These are phyloP conservation scores for Zygosaccharomyces kombuchaensis DNA, from an alignment of 805 yeast species.

Conservation along the genomic window DNA sequence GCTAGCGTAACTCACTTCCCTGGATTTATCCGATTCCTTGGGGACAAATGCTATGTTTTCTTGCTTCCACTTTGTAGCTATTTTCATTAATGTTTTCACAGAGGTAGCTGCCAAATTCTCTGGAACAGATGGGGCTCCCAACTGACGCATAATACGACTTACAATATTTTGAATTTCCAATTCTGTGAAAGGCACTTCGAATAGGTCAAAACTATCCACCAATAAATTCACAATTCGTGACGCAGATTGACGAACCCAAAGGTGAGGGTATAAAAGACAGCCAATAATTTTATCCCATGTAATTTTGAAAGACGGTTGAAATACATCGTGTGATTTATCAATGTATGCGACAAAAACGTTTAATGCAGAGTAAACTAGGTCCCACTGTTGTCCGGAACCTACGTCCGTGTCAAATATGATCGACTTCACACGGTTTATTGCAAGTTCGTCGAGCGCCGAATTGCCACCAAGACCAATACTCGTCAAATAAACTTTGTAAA, in stretches of 20 bases:
- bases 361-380: constrained; percentile 64
- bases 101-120: constrained; percentile 59
- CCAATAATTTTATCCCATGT: constrained; percentile 53
- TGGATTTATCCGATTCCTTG: constrained; percentile 27
- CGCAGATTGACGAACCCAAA: constrained; percentile 79
- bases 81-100: constrained; percentile 59
- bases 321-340: constrained; percentile 35
- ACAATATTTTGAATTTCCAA: constrained; percentile 64
- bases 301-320: constrained; percentile 30
- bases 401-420: constrained; percentile 36
- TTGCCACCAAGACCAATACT: constrained; percentile 43
- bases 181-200: constrained; percentile 36
- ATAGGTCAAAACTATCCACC: constrained; percentile 39
- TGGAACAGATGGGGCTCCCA: constrained; percentile 72
- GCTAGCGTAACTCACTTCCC: constrained; percentile 21
- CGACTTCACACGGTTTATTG: constrained; percentile 35
- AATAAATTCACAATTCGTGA: constrained; percentile 54
- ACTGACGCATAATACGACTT: constrained; percentile 65
- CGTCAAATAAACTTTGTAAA: constrained; percentile 57
- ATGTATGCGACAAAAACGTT: constrained; percentile 45
- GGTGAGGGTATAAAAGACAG: constrained; percentile 74
- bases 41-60: constrained; percentile 38
- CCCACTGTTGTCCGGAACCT: constrained; percentile 63
- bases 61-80: constrained; percentile 59
- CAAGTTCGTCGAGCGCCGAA: constrained; percentile 40